Base-by-base conservation (phyloP, 176 grass and related monocot genomes). In the Aechmea fasciata region DNA sequence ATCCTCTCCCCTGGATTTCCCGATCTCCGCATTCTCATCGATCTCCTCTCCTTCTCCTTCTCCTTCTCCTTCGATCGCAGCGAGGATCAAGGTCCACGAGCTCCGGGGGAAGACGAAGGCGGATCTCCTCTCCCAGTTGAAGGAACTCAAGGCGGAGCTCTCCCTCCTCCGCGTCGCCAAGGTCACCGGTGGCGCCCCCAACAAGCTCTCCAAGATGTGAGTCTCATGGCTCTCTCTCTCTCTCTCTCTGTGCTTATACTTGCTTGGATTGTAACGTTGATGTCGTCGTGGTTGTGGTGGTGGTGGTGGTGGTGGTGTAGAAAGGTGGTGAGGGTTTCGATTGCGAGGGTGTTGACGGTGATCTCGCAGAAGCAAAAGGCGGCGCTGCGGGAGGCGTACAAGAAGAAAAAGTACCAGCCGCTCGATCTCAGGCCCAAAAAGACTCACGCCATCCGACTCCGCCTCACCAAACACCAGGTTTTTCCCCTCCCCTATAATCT, bases 171-270 rank as follows among this genome's bases (percentile, higher is more conserved):
- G 91, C 69, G 91, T 95, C 41, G 91, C 91, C 67, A 95, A 95
- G 77, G 91, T 95, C 81, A 95, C 91, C 76, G 91, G 91, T 18
- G 90, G 91, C 1, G 91, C 91, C 13, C 91, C 91, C 57, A 95
- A 95, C 81, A 95, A 95, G 87, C 91, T 95, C 63, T 95, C 91
- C 47, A 95, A 95, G 86, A 95, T 95, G 90, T 88, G 61, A 14
- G 54, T 11, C 51, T 11, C 67, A 10, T 0, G 4, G 25, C 19
- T 26, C 3, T 33, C 29, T 33, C 29, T 3, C 3, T 33, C 33
- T 41, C 33, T 41, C 33, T 41, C 33, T 41, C 5, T 41, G 33
- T 41, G 3, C 33, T 41, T 41, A 7, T 41, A 41, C 33, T 41
- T 41, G 5, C 33, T 41, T 41, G 4, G 33, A 41, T 41, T 41